Conservation (phyloP, 192 early-diverging fungal genomes). For the Entomortierella parvispora region DNA sequence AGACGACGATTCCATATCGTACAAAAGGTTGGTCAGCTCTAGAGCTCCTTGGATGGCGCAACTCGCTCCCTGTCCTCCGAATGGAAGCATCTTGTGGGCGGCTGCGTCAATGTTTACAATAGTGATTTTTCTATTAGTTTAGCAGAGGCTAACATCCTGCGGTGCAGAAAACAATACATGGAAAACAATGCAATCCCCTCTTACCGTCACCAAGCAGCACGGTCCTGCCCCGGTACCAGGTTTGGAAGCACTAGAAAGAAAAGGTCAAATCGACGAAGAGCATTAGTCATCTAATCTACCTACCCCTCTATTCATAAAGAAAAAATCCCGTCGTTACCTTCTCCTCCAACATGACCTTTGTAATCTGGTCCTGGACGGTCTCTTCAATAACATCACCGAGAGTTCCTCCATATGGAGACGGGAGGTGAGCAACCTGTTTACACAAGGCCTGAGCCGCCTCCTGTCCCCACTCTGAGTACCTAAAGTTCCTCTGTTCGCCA, state of each 20-base stretch:
- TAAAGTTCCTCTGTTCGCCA: slow-evolving; percentile 5
- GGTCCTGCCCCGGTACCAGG: slow-evolving; percentile 22
- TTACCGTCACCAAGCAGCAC: slow-evolving; percentile 40
- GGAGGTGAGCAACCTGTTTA: slow-evolving; percentile 12
- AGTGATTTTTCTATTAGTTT: not conserved
- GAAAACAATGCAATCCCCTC: not conserved
- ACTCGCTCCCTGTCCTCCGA: slow-evolving; percentile 3
- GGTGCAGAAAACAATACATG: not conserved
- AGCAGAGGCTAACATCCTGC: not conserved
- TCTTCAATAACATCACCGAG: slow-evolving; percentile 34
- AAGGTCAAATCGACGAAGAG: not conserved
- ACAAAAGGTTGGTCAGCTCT: not conserved
- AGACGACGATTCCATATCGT: not conserved
- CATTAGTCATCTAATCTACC: not conserved
- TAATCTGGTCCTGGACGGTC: slow-evolving; percentile 8
- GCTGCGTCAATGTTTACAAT: not conserved
- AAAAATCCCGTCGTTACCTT: slow-evolving; percentile 12
- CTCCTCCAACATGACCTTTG: slow-evolving; percentile 43
- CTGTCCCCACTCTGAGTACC: slow-evolving; percentile 29
- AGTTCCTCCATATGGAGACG: slow-evolving; percentile 24
- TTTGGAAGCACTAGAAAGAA: slow-evolving; percentile 10
- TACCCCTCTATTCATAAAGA: not conserved
- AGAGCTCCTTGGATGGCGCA: not conserved
- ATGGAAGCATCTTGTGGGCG: not conserved
- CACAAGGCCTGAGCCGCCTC: slow-evolving; percentile 24